Evolutionary conservation across 768 basidiomycete species (phyloP), one percentile per base, ranked within the genome.

Genomic region (Dictyophora rubrovolvata): DNA sequence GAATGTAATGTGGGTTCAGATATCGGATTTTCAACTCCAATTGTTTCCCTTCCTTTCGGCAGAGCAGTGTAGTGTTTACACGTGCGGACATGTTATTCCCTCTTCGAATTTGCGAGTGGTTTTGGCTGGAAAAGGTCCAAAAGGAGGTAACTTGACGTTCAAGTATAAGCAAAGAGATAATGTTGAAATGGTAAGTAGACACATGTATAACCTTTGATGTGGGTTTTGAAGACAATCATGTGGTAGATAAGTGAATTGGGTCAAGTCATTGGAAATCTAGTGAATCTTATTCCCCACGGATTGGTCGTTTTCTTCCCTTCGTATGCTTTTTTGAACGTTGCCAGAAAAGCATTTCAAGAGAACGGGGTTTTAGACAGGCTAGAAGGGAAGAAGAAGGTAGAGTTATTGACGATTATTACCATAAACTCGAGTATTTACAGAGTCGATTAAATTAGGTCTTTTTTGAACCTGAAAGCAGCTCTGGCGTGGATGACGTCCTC

Each of bases 241-340:
- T 28, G 21, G 2, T 60, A 93, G 91, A 75, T 91, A 37, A 73
- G 75, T 14, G 94, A 97, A 65, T 77, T 98, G 1, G 94, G 93
- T 0, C 86, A 89, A 58, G 78, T 89, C 12, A 68, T 99, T 50
- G 67, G 83, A n/a, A 97, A 95, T 65, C 81, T 93, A 52, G 75
- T 82, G 20, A 84, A 78, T 35, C 69, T 95, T 17, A 79, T 94
- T 5, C 89, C 93, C 0, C 85, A 84, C 18, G 95, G 95, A 0
- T 80, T 97, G 72, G 88, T 98, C 18, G 86, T 96, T 7, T 99
- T 99, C 69, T 82, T 97, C 46, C 94, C 95, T 0, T 95, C 93
- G 0, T 98, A 98, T 69, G 79, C 76, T 28, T 93, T 91, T 64
- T 73, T 97, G 37, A 80, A 86, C 60, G 71, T 74, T 42, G 81